Conservation (phyloP, 1,139 yeast genomes). For the Zygoascus sp. region DNA sequence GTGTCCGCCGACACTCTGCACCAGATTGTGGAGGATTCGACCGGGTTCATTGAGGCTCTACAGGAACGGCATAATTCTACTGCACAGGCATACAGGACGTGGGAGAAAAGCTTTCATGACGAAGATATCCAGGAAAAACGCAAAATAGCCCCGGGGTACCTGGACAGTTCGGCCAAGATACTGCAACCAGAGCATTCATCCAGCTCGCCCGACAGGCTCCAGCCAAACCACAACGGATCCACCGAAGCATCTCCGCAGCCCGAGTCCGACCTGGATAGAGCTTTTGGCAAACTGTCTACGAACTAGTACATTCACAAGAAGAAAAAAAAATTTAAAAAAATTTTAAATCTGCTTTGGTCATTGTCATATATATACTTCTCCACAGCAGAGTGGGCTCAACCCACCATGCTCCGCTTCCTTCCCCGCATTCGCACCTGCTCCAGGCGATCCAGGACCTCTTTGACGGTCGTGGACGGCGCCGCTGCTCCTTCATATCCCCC, state of each 20-base stretch:
- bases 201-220: no score
- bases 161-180: constrained; percentile 32
- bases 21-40: constrained; percentile 26
- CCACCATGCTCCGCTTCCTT: constrained; percentile 90
- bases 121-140: constrained; percentile 31
- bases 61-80: constrained; percentile 30
- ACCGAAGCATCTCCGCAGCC: no score
- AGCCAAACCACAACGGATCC: no score
- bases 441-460: constrained; percentile 59
- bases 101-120: constrained; percentile 32
- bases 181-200: constrained; percentile 26
- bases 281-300: constrained; percentile 20
- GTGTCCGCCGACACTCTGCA: constrained; percentile 28
- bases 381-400: no score
- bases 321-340: no score
- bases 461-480: constrained; percentile 32
- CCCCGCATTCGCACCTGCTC: constrained; percentile 89
- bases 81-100: constrained; percentile 28
- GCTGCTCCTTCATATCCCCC: constrained; percentile 26
- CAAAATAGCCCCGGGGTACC: constrained; percentile 44
- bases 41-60: constrained; percentile 27
- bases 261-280: constrained; percentile 20
- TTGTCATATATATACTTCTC: no score
- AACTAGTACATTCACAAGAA: no score
- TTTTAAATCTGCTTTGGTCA: no score